These are phyloP conservation scores for Calonectria naviculata DNA, from an alignment of 2,329 filamentous ascomycete species.

Conservation along the genomic window DNA sequence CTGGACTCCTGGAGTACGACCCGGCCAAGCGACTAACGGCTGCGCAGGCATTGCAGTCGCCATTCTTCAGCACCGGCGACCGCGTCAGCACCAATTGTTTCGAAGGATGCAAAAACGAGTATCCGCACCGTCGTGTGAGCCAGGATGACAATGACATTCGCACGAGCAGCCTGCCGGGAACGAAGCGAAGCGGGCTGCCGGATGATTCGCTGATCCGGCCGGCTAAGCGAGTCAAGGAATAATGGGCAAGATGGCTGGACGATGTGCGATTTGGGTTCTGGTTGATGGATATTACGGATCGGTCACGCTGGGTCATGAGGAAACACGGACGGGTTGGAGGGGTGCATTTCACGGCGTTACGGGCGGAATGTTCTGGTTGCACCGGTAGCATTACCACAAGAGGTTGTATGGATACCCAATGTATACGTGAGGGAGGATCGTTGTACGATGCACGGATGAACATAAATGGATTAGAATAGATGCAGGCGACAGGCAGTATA, in stretches of 20 bases:
- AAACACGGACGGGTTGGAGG: not conserved
- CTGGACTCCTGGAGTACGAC: constrained; percentile 90
- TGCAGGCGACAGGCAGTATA: not conserved
- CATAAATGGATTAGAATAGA: not conserved
- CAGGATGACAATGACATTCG: constrained; percentile 96
- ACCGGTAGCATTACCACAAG: not conserved
- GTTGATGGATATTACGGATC: not conserved
- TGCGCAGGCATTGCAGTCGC: constrained; percentile 86
- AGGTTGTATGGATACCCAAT: constrained; percentile 30
- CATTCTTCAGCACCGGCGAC: constrained; percentile 84
- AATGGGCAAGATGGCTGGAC: not conserved
- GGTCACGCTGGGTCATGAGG: not conserved
- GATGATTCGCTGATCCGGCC: constrained; percentile 80
- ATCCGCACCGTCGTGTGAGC: constrained; percentile 89
- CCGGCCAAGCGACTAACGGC: constrained; percentile 90
- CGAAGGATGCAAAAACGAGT: constrained; percentile 87
- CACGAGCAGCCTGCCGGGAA: constrained; percentile 89
- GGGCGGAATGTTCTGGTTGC: constrained; percentile 8
- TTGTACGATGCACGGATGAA: constrained; percentile 2
- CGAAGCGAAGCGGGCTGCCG: constrained; percentile 86
- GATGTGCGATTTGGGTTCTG: not conserved
- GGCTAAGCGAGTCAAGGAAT: constrained; percentile 72
- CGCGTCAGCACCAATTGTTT: constrained; percentile 87
- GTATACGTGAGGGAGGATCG: not conserved
- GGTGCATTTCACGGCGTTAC: constrained; percentile 31